Evolutionary conservation across 129 eudicot species (phyloP).

Genomic region (Helianthus annuus): DNA sequence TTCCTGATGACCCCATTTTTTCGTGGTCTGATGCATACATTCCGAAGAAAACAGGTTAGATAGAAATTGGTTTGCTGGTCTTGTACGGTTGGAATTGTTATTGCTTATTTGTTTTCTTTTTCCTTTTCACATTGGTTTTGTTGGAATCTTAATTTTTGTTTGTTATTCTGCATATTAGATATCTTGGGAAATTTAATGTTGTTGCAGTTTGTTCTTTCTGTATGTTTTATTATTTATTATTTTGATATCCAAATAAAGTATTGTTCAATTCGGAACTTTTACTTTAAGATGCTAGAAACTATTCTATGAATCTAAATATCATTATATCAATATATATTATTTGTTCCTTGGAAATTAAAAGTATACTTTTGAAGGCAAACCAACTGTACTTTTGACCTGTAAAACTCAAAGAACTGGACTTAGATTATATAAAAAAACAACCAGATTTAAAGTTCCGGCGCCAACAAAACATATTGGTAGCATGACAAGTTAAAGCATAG

Average conservation of each 20-base stretch:
- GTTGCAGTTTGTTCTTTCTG: not conserved
- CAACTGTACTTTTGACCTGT: not conserved
- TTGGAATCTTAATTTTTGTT: not conserved
- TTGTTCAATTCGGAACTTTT: not conserved
- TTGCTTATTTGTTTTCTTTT: not conserved
- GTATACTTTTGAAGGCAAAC: not conserved
- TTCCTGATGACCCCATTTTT: not conserved
- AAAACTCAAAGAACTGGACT: not conserved
- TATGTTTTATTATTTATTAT: not conserved
- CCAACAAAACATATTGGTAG: no score
- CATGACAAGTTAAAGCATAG: no score
- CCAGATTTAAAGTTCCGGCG: not conserved
- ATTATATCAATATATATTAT: not conserved
- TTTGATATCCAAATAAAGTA: not conserved
- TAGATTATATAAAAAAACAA: not conserved
- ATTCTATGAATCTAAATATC: not conserved
- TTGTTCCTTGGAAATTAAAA: not conserved
- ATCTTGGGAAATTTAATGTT: not conserved
- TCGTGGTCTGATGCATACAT: conserved; percentile 26
- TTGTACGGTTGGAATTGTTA: not conserved
- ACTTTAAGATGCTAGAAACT: not conserved
- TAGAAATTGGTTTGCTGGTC: not conserved
- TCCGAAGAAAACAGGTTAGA: not conserved
- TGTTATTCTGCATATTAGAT: not conserved
- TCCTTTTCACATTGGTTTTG: not conserved